Evolutionary conservation across 2,329 filamentous ascomycete genomes (phyloP), one percentile per base, ranked within the genome.

Genomic region (Chaetoscypha palmicola): DNA sequence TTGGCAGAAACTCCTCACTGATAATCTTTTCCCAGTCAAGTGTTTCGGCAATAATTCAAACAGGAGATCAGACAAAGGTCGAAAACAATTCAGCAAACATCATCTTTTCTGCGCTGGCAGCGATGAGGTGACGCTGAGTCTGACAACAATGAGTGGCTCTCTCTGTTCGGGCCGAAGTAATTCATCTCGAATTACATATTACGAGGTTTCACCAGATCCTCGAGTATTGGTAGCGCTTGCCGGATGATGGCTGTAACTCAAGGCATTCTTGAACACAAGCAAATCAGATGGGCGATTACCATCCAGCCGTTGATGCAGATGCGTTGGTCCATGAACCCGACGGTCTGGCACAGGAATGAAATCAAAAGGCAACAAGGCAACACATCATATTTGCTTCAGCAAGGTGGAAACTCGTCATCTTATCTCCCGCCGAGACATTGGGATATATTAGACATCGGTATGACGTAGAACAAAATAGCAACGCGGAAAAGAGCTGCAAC

Each of bases 41-140:
- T 5, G 16, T 11, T 37, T 22, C 12, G 34, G 20, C 17, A 12
- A 37, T 10, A 37, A 20, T 10, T 24, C 33, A 4, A 20, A 42
- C 32, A n/a, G 35, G 2, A 26, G 23, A n/a, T n/a, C 16, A 34
- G 21, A 31, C 34, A n/a, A 26, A 38, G 23, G 19, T 34, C 19
- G 12, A 34, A 16, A 28, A 17, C 26, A 7, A n/a, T 38, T 17
- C 12, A 44, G 46, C 36, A 47, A 46, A 40, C 36, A 51, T 16
- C 23, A 47, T 34, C 24, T 33, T 34, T 32, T 36, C 45, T 46
- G 38, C 36, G 40, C 43, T 47, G 48, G 47, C 40, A 34, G 40
- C 38, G 36, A 41, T 33, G 47, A 47, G 43, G 46, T 56, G 51
- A 54, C 50, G 49, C 49, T 51, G 46, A 20, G 48, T 55, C 38